These are phyloP conservation scores for Solanum chmielewskii DNA, from an alignment of 257 asterid species.

Conservation along the genomic window DNA sequence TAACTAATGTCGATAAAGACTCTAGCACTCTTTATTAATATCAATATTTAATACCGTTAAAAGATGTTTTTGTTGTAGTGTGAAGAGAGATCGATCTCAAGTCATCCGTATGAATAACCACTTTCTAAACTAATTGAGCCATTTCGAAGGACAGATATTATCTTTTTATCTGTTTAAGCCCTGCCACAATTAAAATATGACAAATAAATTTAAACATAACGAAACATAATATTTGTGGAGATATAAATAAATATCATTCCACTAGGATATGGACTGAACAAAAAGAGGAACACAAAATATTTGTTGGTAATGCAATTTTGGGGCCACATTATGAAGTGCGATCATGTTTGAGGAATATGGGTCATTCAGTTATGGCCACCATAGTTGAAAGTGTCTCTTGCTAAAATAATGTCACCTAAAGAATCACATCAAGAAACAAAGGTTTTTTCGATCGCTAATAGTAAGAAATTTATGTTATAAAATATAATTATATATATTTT, in stretches of 20 bases:
- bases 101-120: too few species aligned
- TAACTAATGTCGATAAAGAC: too few species aligned
- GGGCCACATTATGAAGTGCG: background rate
- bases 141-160: background rate
- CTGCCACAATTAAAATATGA: rapidly evolving
- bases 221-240: background rate
- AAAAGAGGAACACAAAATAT: background rate
- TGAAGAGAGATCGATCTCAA: too few species aligned
- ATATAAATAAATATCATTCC: background rate
- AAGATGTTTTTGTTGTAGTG: too few species aligned
- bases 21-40: too few species aligned
- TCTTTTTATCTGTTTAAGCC: background rate
- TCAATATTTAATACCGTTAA: too few species aligned
- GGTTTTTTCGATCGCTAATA: background rate
- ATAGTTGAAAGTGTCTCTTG: background rate
- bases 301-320: background rate
- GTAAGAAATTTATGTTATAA: background rate
- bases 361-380: background rate
- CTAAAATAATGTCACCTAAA: background rate
- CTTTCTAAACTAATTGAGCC: too few species aligned
- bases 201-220: background rate
- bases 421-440: background rate
- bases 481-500: background rate
- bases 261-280: background rate
- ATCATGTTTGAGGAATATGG: background rate